These are phyloP conservation scores for Solanum hybrid DNA, from an alignment of 305 asterid species.

Conservation along the genomic window DNA sequence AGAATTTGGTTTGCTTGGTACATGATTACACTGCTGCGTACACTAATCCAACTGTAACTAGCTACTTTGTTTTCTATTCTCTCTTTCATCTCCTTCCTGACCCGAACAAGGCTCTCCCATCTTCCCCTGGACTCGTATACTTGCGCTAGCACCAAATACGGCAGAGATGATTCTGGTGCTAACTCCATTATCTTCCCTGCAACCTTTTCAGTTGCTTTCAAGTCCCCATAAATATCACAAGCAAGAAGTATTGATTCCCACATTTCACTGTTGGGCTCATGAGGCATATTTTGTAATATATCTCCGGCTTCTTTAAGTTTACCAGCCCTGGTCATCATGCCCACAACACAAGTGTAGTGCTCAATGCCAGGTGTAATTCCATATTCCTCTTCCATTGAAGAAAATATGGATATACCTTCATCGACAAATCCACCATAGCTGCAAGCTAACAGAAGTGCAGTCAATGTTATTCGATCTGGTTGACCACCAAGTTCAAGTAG, in stretches of 20 bases:
- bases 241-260: slow-evolving; percentile 48
- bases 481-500: slow-evolving; percentile 34
- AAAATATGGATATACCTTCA: slow-evolving; percentile 41
- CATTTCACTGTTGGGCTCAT: slow-evolving; percentile 26
- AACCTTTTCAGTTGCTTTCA: slow-evolving; percentile 32
- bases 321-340: slow-evolving; percentile 43
- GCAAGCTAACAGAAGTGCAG: slow-evolving; percentile 52
- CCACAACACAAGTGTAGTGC: slow-evolving; percentile 40
- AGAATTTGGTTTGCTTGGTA: slow-evolving; percentile 32
- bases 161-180: slow-evolving; percentile 35
- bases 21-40: slow-evolving; percentile 16
- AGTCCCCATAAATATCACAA: slow-evolving; percentile 34
- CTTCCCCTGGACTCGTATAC: slow-evolving; percentile 41
- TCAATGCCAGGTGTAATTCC: slow-evolving; percentile 38
- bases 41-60: slow-evolving; percentile 34
- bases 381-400: slow-evolving; percentile 44
- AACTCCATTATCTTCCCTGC: slow-evolving; percentile 49
- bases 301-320: slow-evolving; percentile 38
- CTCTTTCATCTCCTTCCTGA: slow-evolving; percentile 37
- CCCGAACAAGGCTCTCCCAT: slow-evolving; percentile 75
- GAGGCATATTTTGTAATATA: slow-evolving; percentile 27
- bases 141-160: slow-evolving; percentile 34
- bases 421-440: slow-evolving; percentile 40
- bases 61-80: slow-evolving; percentile 23
- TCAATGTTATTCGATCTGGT: slow-evolving; percentile 47